Conservation (phyloP, 495 filamentous ascomycete genomes). For the Geopyxis carbonaria region DNA sequence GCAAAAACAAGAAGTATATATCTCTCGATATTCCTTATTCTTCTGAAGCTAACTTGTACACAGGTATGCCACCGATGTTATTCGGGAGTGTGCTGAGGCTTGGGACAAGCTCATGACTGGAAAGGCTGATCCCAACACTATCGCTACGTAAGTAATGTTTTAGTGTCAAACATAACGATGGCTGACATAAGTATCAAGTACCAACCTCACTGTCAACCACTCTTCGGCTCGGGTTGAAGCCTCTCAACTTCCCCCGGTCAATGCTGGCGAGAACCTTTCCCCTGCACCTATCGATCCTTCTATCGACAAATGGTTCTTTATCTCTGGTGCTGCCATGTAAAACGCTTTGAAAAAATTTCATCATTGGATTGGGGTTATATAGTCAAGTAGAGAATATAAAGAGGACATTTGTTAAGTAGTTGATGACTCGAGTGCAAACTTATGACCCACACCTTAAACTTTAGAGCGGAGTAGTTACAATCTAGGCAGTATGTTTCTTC, state of each 20-base stretch:
- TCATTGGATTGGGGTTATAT: background rate
- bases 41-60: slow-evolving; percentile 3
- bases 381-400: background rate
- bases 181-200: slow-evolving; percentile 31
- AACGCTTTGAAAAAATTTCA: background rate
- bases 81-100: slow-evolving; percentile 88
- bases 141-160: slow-evolving; percentile 52
- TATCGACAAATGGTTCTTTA: slow-evolving; percentile 99
- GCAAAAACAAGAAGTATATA: slow-evolving; percentile 91
- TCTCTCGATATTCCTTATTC: slow-evolving; percentile 14
- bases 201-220: slow-evolving; percentile 57
- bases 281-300: slow-evolving; percentile 85
- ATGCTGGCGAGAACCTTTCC: slow-evolving; percentile 53
- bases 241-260: slow-evolving; percentile 50
- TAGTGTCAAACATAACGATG: background rate
- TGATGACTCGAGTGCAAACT: too few species aligned
- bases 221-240: slow-evolving; percentile 49
- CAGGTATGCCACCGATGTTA: slow-evolving; percentile 71
- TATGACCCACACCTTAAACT: too few species aligned
- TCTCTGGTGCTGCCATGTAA: slow-evolving; percentile 89
- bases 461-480: too few species aligned
- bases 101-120: slow-evolving; percentile 92
- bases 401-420: too few species aligned
- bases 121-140: slow-evolving; percentile 56
- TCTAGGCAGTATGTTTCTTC: too few species aligned